These are phyloP conservation scores for Choanephora cucurbitarum DNA, from an alignment of 371 early-diverging fungal genomes.

Conservation along the genomic window DNA sequence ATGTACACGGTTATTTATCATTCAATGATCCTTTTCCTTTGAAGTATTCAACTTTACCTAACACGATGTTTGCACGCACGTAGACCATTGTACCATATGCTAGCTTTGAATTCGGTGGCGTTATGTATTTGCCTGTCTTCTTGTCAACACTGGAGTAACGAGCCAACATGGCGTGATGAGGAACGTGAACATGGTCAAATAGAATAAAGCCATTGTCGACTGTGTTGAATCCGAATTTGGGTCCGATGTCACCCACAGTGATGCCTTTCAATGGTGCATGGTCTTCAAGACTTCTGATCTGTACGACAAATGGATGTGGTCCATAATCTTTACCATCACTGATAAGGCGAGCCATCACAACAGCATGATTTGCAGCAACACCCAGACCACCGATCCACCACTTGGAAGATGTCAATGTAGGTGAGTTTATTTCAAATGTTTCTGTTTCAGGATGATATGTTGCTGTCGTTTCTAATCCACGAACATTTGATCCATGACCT, in stretches of 20 bases:
- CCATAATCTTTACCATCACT: constrained; percentile 72
- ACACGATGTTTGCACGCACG: constrained; percentile 67
- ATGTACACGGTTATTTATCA: too few species aligned
- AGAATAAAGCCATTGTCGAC: constrained; percentile 87
- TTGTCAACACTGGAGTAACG: constrained; percentile 67
- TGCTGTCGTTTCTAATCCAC: constrained; percentile 87
- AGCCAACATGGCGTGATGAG: constrained; percentile 74
- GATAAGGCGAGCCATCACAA: constrained; percentile 79
- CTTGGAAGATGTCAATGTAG: constrained; percentile 72
- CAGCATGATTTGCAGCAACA: constrained; percentile 77
- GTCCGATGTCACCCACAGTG: constrained; percentile 80
- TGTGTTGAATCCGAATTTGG: constrained; percentile 78
- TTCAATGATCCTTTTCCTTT: too few species aligned
- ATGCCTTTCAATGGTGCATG: constrained; percentile 71
- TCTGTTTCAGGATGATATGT: constrained; percentile 71
- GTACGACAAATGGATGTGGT: constrained; percentile 78
- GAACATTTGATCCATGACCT: constrained; percentile 79
- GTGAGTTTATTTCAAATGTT: constrained; percentile 77
- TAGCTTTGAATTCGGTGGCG: constrained; percentile 77
- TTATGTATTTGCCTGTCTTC: constrained; percentile 68
- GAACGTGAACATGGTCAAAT: constrained; percentile 71
- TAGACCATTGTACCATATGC: constrained; percentile 84
- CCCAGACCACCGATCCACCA: constrained; percentile 94
- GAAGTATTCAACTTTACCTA: constrained; percentile 44
- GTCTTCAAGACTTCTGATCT: constrained; percentile 64